These are phyloP conservation scores for Trichoderma asperellum DNA, from an alignment of 2,329 filamentous ascomycete genomes.

Conservation along the genomic window DNA sequence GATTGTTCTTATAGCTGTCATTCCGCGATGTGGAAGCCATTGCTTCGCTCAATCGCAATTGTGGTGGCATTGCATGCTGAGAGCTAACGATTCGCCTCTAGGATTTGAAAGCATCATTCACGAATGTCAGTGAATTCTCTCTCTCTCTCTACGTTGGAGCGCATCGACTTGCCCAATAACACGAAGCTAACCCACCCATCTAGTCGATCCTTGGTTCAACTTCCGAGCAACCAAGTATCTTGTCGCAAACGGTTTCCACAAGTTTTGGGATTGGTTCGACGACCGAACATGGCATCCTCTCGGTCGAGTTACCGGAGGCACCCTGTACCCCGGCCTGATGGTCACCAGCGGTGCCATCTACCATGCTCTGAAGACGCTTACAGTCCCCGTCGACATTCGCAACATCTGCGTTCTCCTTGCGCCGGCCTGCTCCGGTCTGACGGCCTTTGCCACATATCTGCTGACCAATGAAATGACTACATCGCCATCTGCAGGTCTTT, in stretches of 20 bases:
- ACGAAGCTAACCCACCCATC: slow-evolving; percentile 28
- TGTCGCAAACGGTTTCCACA: slow-evolving; percentile 95
- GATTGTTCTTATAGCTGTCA: slow-evolving; percentile 43
- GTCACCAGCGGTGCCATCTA: slow-evolving; percentile 98
- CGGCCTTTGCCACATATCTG: slow-evolving; percentile 89
- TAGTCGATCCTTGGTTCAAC: slow-evolving; percentile 99
- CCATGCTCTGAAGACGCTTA: slow-evolving; percentile 84
- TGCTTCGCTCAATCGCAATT: slow-evolving; percentile 11
- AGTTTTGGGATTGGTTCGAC: slow-evolving; percentile 99
- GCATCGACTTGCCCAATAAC: slow-evolving; percentile 5
- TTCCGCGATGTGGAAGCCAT: slow-evolving; percentile 5
- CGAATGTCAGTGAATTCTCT: slow-evolving; percentile 74
- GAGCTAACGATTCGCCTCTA: slow-evolving; percentile 48
- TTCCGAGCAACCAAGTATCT: slow-evolving; percentile 98
- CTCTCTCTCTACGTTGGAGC: neutral
- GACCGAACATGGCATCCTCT: slow-evolving; percentile 99
- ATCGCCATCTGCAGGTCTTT: slow-evolving; percentile 91
- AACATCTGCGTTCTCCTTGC: slow-evolving; percentile 98
- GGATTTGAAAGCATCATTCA: slow-evolving; percentile 99
- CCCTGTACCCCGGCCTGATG: slow-evolving; percentile 98
- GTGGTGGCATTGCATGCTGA: neutral
- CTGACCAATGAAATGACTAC: slow-evolving; percentile 96
- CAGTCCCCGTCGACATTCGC: slow-evolving; percentile 94
- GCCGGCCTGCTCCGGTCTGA: slow-evolving; percentile 91
- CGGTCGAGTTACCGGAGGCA: slow-evolving; percentile 96